Conservation (phyloP, 2,329 filamentous ascomycete genomes). For the Ceratocystis diversiconidia region DNA sequence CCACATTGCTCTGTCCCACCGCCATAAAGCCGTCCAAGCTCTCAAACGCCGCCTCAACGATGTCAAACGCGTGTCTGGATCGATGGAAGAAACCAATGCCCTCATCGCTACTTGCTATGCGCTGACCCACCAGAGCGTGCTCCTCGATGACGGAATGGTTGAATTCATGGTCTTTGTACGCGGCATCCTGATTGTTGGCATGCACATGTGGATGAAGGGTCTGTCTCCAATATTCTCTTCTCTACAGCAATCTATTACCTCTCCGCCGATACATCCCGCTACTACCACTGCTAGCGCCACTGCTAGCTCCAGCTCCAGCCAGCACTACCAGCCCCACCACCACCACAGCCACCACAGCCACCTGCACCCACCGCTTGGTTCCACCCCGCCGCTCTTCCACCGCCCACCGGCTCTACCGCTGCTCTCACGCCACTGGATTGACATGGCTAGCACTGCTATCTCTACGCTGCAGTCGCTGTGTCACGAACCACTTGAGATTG, state of each 20-base stretch:
- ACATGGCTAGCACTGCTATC: conserved; percentile 34
- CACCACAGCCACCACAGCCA: neutral
- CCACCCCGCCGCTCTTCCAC: neutral
- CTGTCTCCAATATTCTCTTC: conserved; percentile 34
- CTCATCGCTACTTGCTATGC: conserved; percentile 45
- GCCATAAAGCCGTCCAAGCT: conserved; percentile 48
- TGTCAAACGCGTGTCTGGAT: conserved; percentile 28
- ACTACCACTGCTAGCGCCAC: neutral
- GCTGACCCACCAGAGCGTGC: conserved; percentile 44
- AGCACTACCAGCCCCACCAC: neutral
- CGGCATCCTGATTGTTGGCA: conserved; percentile 40
- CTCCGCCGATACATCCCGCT: neutral
- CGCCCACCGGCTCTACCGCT: conserved; percentile 27
- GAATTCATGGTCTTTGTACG: conserved; percentile 48
- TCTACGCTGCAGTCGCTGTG: conserved; percentile 32
- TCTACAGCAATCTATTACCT: neutral
- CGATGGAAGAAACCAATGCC: conserved; percentile 42
- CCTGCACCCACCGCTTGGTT: neutral
- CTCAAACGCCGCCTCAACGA: conserved; percentile 41
- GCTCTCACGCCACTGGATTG: conserved; percentile 32
- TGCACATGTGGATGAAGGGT: conserved; percentile 38
- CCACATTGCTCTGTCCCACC: conserved; percentile 47
- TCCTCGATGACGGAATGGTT: conserved; percentile 42
- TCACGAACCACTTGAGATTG: conserved; percentile 29
- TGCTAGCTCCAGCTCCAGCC: neutral